Evolutionary conservation across 2,329 filamentous ascomycete species (phyloP).

Genomic region (Aspergillus sp.): DNA sequence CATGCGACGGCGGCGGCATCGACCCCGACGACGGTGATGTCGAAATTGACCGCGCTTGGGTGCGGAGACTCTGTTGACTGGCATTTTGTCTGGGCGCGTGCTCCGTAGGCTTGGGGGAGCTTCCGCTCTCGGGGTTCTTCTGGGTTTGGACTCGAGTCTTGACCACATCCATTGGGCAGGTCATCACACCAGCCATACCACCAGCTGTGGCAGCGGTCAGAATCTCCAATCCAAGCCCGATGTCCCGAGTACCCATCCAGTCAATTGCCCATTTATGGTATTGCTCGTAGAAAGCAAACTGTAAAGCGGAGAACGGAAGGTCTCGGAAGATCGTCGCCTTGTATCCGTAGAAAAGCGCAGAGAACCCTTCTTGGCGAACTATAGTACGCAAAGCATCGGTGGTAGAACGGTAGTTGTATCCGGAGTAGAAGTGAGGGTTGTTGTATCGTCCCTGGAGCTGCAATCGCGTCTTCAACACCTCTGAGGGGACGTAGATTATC

Average conservation of each 20-base stretch:
- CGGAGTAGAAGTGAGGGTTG: constrained; percentile 86
- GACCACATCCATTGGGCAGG: constrained; percentile 92
- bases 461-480: constrained; percentile 93
- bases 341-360: constrained; percentile 92
- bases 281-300: constrained; percentile 98
- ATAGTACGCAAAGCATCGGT: constrained; percentile 81
- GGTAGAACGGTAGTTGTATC: constrained; percentile 91
- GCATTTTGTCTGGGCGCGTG: constrained; percentile 21
- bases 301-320: constrained; percentile 88
- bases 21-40: constrained; percentile 86
- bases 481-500: constrained; percentile 89
- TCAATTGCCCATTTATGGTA: constrained; percentile 73
- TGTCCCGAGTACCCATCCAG: constrained; percentile 73
- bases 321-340: constrained; percentile 92
- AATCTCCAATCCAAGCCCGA: constrained; percentile 78
- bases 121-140: constrained; percentile 50
- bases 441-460: constrained; percentile 93
- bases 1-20: constrained; percentile 51
- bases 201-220: constrained; percentile 84
- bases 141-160: constrained; percentile 97
- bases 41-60: constrained; percentile 68
- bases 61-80: constrained; percentile 29
- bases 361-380: constrained; percentile 69
- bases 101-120: constrained; percentile 24
- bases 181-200: constrained; percentile 86